These are phyloP conservation scores for Echium plantagineum DNA, from an alignment of 257 asterid genomes.

Conservation along the genomic window DNA sequence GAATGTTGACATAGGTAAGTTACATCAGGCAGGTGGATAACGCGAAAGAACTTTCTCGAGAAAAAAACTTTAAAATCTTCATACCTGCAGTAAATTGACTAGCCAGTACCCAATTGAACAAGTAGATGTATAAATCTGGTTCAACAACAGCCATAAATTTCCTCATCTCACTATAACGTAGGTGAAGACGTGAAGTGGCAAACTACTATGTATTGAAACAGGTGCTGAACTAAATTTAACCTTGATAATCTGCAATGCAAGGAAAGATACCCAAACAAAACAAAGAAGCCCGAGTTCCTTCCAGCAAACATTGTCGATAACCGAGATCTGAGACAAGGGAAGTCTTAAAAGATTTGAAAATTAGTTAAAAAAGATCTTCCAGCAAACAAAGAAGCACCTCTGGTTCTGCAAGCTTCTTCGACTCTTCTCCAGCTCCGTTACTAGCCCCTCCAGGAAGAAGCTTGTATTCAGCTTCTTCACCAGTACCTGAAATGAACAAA, in stretches of 20 bases:
- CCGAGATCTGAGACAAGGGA: conserved; percentile 37
- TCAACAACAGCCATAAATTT: conserved; percentile 3
- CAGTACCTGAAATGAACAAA: conserved; percentile 11
- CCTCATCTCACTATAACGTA: neutral
- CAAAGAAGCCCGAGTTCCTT: conserved; percentile 77
- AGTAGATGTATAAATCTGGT: conserved; percentile 50
- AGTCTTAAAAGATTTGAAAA: neutral
- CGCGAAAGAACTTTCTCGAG: neutral
- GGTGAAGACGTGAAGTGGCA: neutral
- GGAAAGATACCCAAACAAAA: conserved; percentile 81
- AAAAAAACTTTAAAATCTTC: neutral
- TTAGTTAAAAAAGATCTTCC: too few species aligned
- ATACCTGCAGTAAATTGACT: conserved; percentile 87
- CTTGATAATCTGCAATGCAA: conserved; percentile 69
- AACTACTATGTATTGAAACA: neutral
- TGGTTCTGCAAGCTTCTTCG: conserved; percentile 31
- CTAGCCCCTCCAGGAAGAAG: conserved; percentile 69
- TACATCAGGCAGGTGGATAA: neutral
- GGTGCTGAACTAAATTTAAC: conserved; percentile 20
- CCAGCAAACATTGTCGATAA: conserved; percentile 82
- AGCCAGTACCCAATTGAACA: conserved; percentile 75
- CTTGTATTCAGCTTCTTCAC: conserved; percentile 59
- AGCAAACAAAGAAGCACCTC: conserved; percentile 19
- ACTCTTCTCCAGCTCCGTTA: conserved; percentile 12
- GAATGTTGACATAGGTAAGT: neutral